Evolutionary conservation across 306 rosid species (phyloP), one percentile per base, ranked within the genome.

Genomic region (Quercus parvula): DNA sequence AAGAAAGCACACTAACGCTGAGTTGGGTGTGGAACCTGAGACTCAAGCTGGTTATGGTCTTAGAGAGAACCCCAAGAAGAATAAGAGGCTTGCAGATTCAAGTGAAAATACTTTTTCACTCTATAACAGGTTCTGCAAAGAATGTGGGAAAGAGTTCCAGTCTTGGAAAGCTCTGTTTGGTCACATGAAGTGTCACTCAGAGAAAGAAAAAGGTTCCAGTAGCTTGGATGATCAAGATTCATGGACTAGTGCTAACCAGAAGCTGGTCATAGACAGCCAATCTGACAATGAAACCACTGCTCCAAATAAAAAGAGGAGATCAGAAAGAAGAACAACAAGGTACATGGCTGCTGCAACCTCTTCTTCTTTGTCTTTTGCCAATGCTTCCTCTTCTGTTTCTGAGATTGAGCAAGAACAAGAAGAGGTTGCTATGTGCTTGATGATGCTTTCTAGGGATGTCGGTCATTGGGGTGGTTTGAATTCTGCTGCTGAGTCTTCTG

Each of bases 141-240:
- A 94, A 90, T 94, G 98, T 78, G 97, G 96, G 2, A 92, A 84
- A 79, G 87, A 76, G 33, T 92, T 94, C 83, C 92, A 27, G 17
- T 89, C 97, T 68, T 92, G 94, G 97, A 91, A 94, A 74, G 92
- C 96, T 77, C 88, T 94, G 54, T 89, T 92, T 76, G 94, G 93
- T n/a, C 98, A 94, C 85, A 94, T 89, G 94, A 94, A 92, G 79
- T 86, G 91, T 76, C 98, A 94, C 80, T 89, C 97, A 4, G 92
- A 89, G 6, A 93, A 90, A 86, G 89, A 87, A 22, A 77, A 76
- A 74, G 81, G 19, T 81, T 90, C 83, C 15, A 80, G 17, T 31
- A 81, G 79, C 19, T 83, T 86, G 56, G 95, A 90, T 46, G 90
- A 88, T 77, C 92, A 85, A 82, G 97, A 87, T 89, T 94, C 97